phyloP scores from a whole-genome alignment of 768 basidiomycete species.

The Naganishia vaughanmartiniae region DNA sequence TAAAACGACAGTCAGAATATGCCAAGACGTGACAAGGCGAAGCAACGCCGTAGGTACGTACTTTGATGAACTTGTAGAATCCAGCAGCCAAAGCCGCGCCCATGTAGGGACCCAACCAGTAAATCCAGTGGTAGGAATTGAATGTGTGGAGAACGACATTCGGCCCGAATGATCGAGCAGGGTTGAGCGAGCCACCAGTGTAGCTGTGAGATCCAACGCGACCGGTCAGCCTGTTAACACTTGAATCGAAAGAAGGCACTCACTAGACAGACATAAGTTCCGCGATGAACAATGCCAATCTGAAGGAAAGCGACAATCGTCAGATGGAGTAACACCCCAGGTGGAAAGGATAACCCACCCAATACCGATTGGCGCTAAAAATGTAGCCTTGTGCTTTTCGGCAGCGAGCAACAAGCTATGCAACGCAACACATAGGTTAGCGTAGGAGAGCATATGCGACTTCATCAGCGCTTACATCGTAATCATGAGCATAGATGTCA shows the following conservation, averaged over 20 bases:
- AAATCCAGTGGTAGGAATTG: conserved; percentile 47
- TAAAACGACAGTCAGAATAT: background rate
- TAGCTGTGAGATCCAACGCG: conserved; percentile 27
- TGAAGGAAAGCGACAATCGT: background rate
- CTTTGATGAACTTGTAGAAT: conserved; percentile 50
- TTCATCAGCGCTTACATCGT: conserved; percentile 26
- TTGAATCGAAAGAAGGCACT: background rate
- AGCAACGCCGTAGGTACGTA: conserved; percentile 10
- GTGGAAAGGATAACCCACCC: conserved; percentile 50
- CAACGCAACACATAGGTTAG: background rate
- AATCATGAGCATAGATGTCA: conserved; percentile 44
- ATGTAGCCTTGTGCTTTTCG: conserved; percentile 54
- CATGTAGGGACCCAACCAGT: conserved; percentile 43
- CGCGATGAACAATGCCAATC: conserved; percentile 40
- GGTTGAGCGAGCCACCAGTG: conserved; percentile 52
- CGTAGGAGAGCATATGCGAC: background rate
- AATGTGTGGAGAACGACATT: conserved; percentile 44
- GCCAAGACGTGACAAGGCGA: background rate
- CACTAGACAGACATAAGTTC: conserved; percentile 48
- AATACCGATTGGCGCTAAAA: conserved; percentile 55
- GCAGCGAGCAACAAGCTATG: conserved; percentile 45
- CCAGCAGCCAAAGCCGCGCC: conserved; percentile 48
- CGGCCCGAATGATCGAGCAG: conserved; percentile 47
- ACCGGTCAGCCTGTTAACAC: background rate
- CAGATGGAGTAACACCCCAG: background rate